A percentile compares a stretch with the other conserved stretches of the same genome.
phyloP scores from a whole-genome alignment of 129 eudicot genomes.

The Gnaphalium uliginosum region DNA sequence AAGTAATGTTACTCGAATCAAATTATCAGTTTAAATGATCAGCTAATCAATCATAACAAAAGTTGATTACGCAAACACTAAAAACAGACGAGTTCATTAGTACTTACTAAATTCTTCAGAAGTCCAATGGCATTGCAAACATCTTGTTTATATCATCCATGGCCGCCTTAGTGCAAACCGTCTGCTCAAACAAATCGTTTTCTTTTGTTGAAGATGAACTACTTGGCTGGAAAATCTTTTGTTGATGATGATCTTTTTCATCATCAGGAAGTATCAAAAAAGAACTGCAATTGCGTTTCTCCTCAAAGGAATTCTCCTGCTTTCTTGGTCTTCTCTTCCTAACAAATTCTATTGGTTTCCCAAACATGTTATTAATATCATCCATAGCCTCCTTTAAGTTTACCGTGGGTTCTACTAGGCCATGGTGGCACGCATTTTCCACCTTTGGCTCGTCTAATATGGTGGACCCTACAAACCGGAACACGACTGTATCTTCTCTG shows the following conservation, averaged over 20 bases:
- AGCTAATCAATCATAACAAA: conserved; percentile 7
- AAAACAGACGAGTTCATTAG: conserved; percentile 17
- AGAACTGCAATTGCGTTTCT: conserved; percentile 35
- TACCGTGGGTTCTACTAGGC: conserved; percentile 90
- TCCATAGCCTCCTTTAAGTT: conserved; percentile 98
- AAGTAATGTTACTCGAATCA: neutral
- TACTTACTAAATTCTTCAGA: conserved; percentile 47
- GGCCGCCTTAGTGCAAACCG: conserved; percentile 81
- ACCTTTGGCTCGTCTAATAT: conserved; percentile 76
- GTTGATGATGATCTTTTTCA: conserved; percentile 37
- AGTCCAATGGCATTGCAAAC: conserved; percentile 89
- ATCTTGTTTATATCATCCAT: conserved; percentile 89
- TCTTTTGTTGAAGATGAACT: conserved; percentile 50
- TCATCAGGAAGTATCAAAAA: conserved; percentile 89
- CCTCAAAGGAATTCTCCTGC: conserved; percentile 47
- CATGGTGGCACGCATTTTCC: conserved; percentile 95
- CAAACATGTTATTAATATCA: conserved; percentile 93
- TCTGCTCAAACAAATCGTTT: conserved; percentile 75
- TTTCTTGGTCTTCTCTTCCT: conserved; percentile 67
- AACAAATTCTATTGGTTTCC: conserved; percentile 83
- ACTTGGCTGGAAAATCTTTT: conserved; percentile 37
- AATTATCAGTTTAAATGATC: neutral
- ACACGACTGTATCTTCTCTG: conserved; percentile 82
- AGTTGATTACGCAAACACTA: neutral
- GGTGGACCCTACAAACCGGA: conserved; percentile 84